Evolutionary conservation across 352 stramenopile genomes (phyloP).

Genomic region (Globisporangium paddicum): DNA sequence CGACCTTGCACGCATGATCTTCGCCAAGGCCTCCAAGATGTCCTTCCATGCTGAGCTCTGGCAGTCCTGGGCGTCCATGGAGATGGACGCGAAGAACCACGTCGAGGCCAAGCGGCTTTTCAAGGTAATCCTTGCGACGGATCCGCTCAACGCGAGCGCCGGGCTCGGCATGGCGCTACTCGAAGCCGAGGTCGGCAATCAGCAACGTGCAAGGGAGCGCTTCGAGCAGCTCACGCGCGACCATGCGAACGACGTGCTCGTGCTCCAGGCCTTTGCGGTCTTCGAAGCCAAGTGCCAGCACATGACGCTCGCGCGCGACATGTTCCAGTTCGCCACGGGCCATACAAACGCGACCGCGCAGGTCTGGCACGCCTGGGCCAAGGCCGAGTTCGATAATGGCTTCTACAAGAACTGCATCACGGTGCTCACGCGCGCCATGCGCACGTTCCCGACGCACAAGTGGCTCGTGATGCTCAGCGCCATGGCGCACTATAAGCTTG

Average conservation of each 20-base stretch:
- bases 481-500: constrained; percentile 77
- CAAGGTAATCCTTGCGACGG: constrained; percentile 78
- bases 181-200: constrained; percentile 51
- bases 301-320: constrained; percentile 50
- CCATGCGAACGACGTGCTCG: constrained; percentile 62
- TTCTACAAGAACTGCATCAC: constrained; percentile 71
- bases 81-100: constrained; percentile 71
- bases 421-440: constrained; percentile 58
- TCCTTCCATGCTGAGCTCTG: constrained; percentile 70
- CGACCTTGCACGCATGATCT: constrained; percentile 83
- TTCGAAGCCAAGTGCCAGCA: constrained; percentile 76
- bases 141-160: constrained; percentile 59
- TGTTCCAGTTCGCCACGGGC: constrained; percentile 53
- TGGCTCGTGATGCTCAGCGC: constrained; percentile 75
- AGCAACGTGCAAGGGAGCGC: constrained; percentile 47
- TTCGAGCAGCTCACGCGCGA: constrained; percentile 49
- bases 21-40: constrained; percentile 68
- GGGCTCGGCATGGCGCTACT: constrained; percentile 70
- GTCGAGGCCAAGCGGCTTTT: constrained; percentile 75
- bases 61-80: constrained; percentile 86
- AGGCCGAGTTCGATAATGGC: constrained; percentile 75
- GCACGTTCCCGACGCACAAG: constrained; percentile 73
- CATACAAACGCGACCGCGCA: constrained; percentile 56
- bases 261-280: constrained; percentile 68
- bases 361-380: constrained; percentile 85